phyloP scores from a whole-genome alignment of 2,329 filamentous ascomycete genomes.

The Scedosporium apiospermum region DNA sequence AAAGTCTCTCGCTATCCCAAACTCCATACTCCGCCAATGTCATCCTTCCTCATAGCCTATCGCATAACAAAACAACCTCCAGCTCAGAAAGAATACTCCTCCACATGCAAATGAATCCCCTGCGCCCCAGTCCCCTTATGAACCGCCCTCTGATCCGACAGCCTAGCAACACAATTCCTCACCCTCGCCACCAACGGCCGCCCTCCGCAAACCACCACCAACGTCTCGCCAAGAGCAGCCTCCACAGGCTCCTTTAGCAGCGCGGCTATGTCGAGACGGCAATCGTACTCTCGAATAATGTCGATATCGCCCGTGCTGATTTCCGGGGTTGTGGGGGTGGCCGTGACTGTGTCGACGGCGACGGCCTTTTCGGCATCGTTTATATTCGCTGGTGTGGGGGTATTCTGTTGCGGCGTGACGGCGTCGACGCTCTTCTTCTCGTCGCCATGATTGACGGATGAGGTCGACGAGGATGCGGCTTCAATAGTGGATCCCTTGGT shows the following conservation, averaged over 20 bases:
- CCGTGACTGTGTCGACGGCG: neutral
- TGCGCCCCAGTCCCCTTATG: conserved; percentile 57
- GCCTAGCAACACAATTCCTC: conserved; percentile 42
- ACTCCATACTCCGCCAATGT: no score
- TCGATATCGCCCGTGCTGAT: conserved; percentile 12
- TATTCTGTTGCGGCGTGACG: neutral
- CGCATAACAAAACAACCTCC: neutral
- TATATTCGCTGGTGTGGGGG: neutral
- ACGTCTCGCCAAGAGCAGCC: conserved; percentile 50
- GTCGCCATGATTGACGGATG: neutral
- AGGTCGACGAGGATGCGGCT: neutral
- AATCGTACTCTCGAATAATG: conserved; percentile 31
- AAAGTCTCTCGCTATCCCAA: no score
- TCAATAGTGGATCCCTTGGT: neutral
- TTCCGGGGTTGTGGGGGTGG: neutral
- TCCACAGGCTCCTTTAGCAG: conserved; percentile 47
- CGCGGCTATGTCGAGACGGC: conserved; percentile 38
- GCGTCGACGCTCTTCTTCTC: neutral
- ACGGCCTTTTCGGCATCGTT: conserved; percentile 5
- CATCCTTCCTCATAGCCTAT: neutral
- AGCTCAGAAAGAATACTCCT: conserved; percentile 46
- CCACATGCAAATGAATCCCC: conserved; percentile 50
- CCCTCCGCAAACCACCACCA: conserved; percentile 50
- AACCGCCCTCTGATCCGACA: conserved; percentile 53
- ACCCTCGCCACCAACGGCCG: conserved; percentile 42